Base-by-base conservation (phyloP, 768 basidiomycete species). In the Collybia sp. region DNA sequence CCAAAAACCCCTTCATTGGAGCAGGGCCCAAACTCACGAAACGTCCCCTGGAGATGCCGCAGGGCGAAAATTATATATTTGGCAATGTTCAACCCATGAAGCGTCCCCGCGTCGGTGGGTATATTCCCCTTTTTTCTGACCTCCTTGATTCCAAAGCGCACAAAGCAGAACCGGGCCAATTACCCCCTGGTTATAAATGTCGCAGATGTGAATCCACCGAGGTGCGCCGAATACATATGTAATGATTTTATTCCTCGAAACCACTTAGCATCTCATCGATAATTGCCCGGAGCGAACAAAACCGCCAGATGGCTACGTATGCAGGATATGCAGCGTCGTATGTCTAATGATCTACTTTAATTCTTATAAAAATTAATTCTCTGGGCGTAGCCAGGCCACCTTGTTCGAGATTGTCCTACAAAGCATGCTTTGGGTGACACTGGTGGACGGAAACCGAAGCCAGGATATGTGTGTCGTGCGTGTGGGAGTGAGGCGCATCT, bases 401-500 rank as follows among this genome's bases (percentile, higher is more conserved):
- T 88, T 56, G 79, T 95, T 45, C 84, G 88, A 32, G 91, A 95
- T 60, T 95, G 93, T 64, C 93, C 94, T 1, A 83, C 84, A 9
- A 79, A 77, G 60, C 75, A 87, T 53, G 82, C 82, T 17, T 70
- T 79, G 3, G 90, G 89, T 11, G 89, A 93, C 58, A 91, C 88
- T 1, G 89, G 88, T 12, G 88, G 88, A 8, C 77, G 73, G 37
- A 89, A 89, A 58, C 91, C 92, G 6, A 86, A 77, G 41, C 76
- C 83, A 49, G 91, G 89, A 44, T 98, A 98, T 56, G 78, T 88
- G 11, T 98, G 94, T 66, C 79, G 90, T 33, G 91, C 92, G 1
- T 98, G 94, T 63, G 92, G 87, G 33, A 90, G 87, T 58, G 85
- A 86, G 49, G 68, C 74, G 5, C 95, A 98, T 67, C 88, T 80